Evolutionary conservation across 768 basidiomycete species (phyloP), one percentile per base, ranked within the genome.

Genomic region (Suillus occidentalis): DNA sequence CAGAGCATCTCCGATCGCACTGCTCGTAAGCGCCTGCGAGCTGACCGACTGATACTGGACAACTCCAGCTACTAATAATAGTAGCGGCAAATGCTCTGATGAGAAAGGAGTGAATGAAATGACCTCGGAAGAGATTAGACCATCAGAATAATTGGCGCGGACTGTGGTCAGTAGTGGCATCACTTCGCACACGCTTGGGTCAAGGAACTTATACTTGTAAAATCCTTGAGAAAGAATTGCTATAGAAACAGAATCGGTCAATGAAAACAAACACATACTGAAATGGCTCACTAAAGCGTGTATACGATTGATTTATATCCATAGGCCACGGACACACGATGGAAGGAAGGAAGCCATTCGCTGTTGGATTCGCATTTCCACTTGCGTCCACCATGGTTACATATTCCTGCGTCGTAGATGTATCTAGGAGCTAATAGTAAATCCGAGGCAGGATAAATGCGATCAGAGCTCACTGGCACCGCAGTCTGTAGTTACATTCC

Each of bases 1-100:
- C 12, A 72, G 20, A 18, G 67, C 66, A 49, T 72, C 71, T 3
- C 69, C 69, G 8, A 72, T 62, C 0, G 65, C 12, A 18, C 72
- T 72, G 2, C 64, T 43, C 8, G 55, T 49, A 47, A 71, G 47
- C 6, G 67, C 49, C 31, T 72, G 71, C 16, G 67, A 37, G 6
- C 40, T 65, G 31, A 31, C 42, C 4, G 60, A 37, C 12, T 68
- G 69, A 36, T 63, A 61, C 14, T 63, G 42, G 62, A 39, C 9
- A 13, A 66, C 58, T 6, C 55, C 56, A 3, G 67, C 70, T 40
- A 71, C 28, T 58, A 69, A 70, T 22, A 39, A 52, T 1, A 64
- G 49, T 25, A 70, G 40, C 8, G 59, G 62, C 9, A 57, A n/a
- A 37, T 68, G 65, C 16, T 22, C 37, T n/a, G 16, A 1, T 20